Evolutionary conservation across 805 yeast genomes (phyloP).

Genomic region (Maudiozyma pseudohumilis): DNA sequence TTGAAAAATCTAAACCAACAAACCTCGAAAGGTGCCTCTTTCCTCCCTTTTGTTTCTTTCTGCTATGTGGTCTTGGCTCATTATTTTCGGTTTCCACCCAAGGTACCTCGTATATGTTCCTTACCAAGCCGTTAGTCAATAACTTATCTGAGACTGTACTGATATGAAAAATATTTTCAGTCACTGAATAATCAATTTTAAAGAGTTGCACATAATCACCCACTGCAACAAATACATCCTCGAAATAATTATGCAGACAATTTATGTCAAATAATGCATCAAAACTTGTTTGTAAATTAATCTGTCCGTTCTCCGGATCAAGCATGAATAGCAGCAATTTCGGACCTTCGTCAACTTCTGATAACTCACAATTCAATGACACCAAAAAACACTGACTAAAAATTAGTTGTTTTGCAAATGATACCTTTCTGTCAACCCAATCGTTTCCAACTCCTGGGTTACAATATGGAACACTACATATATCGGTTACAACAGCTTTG

Average conservation of each 20-base stretch:
- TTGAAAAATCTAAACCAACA: slow-evolving; percentile 1
- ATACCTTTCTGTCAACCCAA: slow-evolving; percentile 8
- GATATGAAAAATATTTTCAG: slow-evolving; percentile 28
- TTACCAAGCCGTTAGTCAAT: slow-evolving; percentile 10
- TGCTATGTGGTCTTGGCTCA: background rate
- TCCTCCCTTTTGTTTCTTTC: background rate
- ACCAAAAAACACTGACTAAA: slow-evolving; percentile 31
- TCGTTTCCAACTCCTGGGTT: background rate
- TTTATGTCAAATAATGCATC: slow-evolving; percentile 13
- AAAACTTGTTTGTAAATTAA: slow-evolving; percentile 22
- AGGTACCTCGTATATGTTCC: background rate
- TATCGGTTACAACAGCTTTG: slow-evolving; percentile 16
- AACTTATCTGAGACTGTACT: slow-evolving; percentile 16
- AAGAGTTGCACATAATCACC: slow-evolving; percentile 27
- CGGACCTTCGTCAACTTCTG: slow-evolving; percentile 23
- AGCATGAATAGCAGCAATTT: slow-evolving; percentile 29
- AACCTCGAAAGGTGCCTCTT: background rate
- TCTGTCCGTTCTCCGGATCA: slow-evolving; percentile 27
- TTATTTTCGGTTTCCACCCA: background rate
- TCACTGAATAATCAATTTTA: slow-evolving; percentile 28
- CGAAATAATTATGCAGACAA: slow-evolving; percentile 21
- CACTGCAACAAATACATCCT: slow-evolving; percentile 24
- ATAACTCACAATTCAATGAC: slow-evolving; percentile 26
- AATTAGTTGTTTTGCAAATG: slow-evolving; percentile 27
- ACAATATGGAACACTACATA: slow-evolving; percentile 11